Base-by-base conservation (phyloP, 169 alveolate genomes). In the Eimeria praecox region DNA sequence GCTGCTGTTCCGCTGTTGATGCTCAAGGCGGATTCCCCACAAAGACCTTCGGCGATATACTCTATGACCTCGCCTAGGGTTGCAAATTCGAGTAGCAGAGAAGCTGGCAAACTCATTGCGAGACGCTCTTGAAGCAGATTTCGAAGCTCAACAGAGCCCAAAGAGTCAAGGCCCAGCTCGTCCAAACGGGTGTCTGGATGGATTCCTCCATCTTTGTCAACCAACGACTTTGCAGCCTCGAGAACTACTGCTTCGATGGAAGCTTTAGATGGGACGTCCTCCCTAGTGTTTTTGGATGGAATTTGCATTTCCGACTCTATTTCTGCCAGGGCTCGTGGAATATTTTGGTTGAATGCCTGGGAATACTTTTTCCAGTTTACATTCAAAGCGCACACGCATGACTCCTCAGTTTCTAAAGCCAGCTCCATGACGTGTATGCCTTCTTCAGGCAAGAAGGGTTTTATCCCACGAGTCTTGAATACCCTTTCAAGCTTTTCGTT, bases 81-180 rank as follows among this genome's bases (percentile, higher is more conserved):
- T 66, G 97, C 96, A 69, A 69, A 97, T 44, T 97, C 98, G 49
- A 97, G 93, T 62, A 97, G 95, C 56, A 95, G 44, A 42, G 98
- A 89, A 12, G 97, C 96, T 10, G 98, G 97, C 73, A 97, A 69
- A 54, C 93, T 92, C 56, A 96, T 92, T 42, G 90, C 96, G 27
- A 96, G 95, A 10, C 92, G n/a, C 46, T 95, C 96, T 44, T 95
- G 95, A 71, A 97, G 77, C 12, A 92, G 56, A 38, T 96, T 96
- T 42, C 98, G 88, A 54, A 97, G 95, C 64, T 97, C 98, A 44
- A 97, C 96, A n/a, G 98, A 96, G 22, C 97, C 96, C 42, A 97
- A 73, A 14, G 98, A 97, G 78, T 97, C 98, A 30, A 97, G 56
- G 10, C 97, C 98, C 44, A 97, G 82, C 49, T 95, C 89, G 16